Percentiles rank a stretch among this genome's conserved stretches.
Conservation (phyloP, 164 flowering plant genomes). For the Magnolia sinica region DNA sequence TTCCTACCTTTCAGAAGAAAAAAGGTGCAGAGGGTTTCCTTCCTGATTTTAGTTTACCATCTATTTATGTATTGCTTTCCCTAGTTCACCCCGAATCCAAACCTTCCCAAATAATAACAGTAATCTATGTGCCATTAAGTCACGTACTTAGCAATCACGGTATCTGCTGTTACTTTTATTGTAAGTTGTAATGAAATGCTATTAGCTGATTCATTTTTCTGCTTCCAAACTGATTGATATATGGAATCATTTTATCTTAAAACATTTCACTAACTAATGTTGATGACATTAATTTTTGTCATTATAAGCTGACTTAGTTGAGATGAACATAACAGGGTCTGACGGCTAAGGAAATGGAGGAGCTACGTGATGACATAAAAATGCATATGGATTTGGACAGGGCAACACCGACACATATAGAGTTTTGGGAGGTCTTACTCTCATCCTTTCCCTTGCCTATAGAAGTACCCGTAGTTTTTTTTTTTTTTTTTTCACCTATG, state of each 20-base stretch:
- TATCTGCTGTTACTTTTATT: neutral
- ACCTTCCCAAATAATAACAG: too few species aligned
- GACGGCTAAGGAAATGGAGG: slow-evolving; percentile 94
- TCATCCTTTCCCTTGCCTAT: slow-evolving; percentile 1
- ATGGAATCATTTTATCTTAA: too few species aligned
- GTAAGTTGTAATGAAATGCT: neutral
- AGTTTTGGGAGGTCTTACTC: slow-evolving; percentile 82
- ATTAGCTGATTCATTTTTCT: neutral
- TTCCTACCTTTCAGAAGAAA: too few species aligned
- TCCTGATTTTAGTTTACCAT: too few species aligned
- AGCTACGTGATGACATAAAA: slow-evolving; percentile 89
- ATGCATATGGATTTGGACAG: slow-evolving; percentile 88
- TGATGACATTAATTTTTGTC: neutral
- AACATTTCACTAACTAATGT: neutral
- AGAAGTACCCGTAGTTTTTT: too few species aligned
- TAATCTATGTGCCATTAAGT: too few species aligned
- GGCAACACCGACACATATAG: slow-evolving; percentile 70
- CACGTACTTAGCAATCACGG: neutral
- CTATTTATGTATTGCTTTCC: too few species aligned
- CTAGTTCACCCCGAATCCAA: too few species aligned
- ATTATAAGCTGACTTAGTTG: slow-evolving; percentile 2
- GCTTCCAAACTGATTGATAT: neutral
- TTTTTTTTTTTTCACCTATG: neutral
- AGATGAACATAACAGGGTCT: slow-evolving; percentile 57
- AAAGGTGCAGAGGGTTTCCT: too few species aligned